Conservation (phyloP, 352 stramenopile species). For the Globisporangium cederbergense region DNA sequence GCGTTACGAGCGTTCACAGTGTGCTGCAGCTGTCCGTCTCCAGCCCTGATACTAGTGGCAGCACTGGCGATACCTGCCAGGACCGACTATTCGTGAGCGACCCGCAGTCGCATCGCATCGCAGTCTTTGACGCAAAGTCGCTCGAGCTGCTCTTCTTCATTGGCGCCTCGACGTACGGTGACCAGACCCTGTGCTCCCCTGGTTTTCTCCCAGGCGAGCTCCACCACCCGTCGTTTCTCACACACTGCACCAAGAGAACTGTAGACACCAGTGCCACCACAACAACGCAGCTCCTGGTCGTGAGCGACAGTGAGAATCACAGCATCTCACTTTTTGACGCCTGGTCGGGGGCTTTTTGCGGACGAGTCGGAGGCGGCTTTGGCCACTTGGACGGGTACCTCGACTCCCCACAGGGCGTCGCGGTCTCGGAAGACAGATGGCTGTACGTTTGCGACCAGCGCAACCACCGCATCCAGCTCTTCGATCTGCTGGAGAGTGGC, state of each 20-base stretch:
- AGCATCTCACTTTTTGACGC: slow-evolving; percentile 53
- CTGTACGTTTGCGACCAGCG: slow-evolving; percentile 62
- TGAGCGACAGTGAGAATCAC: slow-evolving; percentile 68
- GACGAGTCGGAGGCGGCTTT: slow-evolving; percentile 49
- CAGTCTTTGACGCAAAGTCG: slow-evolving; percentile 26
- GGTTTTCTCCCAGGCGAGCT: slow-evolving; percentile 53
- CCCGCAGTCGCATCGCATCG: slow-evolving; percentile 46
- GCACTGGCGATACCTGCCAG: not conserved
- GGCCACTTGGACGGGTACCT: slow-evolving; percentile 47
- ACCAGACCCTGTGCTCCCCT: slow-evolving; percentile 38
- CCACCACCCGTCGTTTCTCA: slow-evolving; percentile 41
- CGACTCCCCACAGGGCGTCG: slow-evolving; percentile 53
- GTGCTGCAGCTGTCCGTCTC: slow-evolving; percentile 19
- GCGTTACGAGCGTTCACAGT: slow-evolving; percentile 32
- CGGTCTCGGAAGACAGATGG: slow-evolving; percentile 34
- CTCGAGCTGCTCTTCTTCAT: slow-evolving; percentile 36
- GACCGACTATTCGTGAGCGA: slow-evolving; percentile 49
- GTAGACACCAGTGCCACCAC: not conserved
- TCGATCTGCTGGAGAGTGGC: slow-evolving; percentile 25
- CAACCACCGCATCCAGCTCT: slow-evolving; percentile 69
- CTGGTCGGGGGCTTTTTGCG: slow-evolving; percentile 23
- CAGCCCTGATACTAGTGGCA: too few species aligned
- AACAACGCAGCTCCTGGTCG: slow-evolving; percentile 22
- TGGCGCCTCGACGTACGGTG: slow-evolving; percentile 54
- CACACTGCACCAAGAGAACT: slow-evolving; percentile 11